Conservation (phyloP, 1,284 basidiomycete species). For the Meira nashicola region DNA sequence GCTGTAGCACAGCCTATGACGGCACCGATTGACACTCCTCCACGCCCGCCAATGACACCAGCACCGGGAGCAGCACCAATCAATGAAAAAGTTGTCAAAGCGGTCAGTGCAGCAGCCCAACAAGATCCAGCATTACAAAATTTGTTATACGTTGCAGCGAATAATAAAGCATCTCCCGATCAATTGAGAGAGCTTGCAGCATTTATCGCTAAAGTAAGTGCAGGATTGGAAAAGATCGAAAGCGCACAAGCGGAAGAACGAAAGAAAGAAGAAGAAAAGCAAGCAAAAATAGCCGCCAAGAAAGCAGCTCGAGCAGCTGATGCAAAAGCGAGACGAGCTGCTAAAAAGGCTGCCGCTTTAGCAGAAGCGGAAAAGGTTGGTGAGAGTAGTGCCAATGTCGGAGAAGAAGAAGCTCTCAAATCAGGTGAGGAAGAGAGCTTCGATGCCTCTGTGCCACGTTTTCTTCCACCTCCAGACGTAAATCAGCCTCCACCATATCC, state of each 20-base stretch:
- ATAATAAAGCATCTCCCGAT: slow-evolving; percentile 31
- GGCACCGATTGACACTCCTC: slow-evolving; percentile 3
- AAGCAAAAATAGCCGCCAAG: not conserved
- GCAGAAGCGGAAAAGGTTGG: not conserved
- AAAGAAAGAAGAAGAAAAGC: not conserved
- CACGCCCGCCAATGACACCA: not conserved
- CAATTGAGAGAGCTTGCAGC: slow-evolving; percentile 36
- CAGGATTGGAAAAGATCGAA: slow-evolving; percentile 8
- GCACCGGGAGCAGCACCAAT: slow-evolving; percentile 6
- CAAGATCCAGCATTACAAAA: slow-evolving; percentile 35
- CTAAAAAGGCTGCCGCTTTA: not conserved
- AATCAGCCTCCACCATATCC: slow-evolving; percentile 18
- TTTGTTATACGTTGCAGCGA: slow-evolving; percentile 37
- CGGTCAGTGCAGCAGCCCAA: slow-evolving; percentile 18
- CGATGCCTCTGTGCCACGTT: slow-evolving; percentile 1
- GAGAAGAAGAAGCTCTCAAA: not conserved
- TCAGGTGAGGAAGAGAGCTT: not conserved
- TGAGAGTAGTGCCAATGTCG: not conserved
- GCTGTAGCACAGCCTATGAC: not conserved
- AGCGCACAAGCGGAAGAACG: not conserved
- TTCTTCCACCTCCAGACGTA: not conserved
- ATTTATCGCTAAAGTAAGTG: slow-evolving; percentile 26
- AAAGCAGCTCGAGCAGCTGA: not conserved
- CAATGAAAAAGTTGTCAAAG: slow-evolving; percentile 3
- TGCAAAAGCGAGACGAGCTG: not conserved